phyloP scores from a whole-genome alignment of 140 eudicot species.

The Anethum foeniculum region DNA sequence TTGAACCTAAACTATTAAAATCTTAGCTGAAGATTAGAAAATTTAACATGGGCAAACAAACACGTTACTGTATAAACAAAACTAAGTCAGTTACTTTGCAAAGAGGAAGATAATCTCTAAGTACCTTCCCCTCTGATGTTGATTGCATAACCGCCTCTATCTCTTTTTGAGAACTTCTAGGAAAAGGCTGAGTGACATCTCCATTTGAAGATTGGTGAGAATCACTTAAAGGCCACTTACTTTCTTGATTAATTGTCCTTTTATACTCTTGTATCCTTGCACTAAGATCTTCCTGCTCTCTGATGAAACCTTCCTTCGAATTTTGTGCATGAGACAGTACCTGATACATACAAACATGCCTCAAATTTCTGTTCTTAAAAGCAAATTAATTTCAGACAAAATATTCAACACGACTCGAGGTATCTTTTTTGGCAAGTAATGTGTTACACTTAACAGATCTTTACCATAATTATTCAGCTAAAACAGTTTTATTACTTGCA shows the following conservation, averaged over 20 bases:
- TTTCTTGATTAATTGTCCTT: constrained; percentile 62
- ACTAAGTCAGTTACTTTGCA: background rate
- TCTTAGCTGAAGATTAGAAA: constrained; percentile 22
- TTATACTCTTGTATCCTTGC: constrained; percentile 79
- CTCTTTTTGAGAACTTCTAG: constrained; percentile 59
- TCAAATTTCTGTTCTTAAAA: background rate
- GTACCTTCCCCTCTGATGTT: constrained; percentile 83
- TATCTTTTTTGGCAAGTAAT: background rate
- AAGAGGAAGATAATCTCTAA: background rate
- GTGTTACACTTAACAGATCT: background rate
- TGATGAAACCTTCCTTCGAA: constrained; percentile 53
- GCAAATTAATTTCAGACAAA: background rate
- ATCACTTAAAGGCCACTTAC: constrained; percentile 29
- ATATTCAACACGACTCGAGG: background rate
- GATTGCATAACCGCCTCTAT: constrained; percentile 91
- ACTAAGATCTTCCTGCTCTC: constrained; percentile 61
- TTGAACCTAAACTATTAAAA: constrained; percentile 91
- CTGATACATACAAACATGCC: constrained; percentile 29
- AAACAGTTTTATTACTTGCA: background rate
- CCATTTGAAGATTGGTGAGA: constrained; percentile 29
- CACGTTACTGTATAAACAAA: background rate
- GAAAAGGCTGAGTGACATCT: constrained; percentile 32
- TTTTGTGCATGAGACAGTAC: constrained; percentile 61
- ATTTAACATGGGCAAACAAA: background rate
- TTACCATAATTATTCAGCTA: background rate